Evolutionary conservation across 1,139 yeast species (phyloP).

Genomic region (Pichia sp.): DNA sequence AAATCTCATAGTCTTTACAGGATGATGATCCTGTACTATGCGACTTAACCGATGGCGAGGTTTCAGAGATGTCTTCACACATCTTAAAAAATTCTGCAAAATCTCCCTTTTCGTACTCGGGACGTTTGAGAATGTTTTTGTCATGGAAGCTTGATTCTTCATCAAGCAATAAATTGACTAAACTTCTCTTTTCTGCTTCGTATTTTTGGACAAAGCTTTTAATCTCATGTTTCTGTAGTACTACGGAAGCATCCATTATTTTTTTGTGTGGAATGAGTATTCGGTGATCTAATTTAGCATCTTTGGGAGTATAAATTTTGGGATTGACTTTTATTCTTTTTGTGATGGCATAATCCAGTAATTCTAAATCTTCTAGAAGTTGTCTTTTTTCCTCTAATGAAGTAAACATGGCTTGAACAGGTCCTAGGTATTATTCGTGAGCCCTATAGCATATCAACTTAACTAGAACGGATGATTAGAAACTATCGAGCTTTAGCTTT

Average conservation of each 20-base stretch:
- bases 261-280: conserved; percentile 29
- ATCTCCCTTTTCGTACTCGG: conserved; percentile 25
- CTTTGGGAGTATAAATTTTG: conserved; percentile 37
- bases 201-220: conserved; percentile 48
- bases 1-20: conserved; percentile 18
- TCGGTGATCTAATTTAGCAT: conserved; percentile 24
- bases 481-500: no score
- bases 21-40: neutral
- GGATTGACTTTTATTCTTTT: conserved; percentile 49
- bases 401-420: conserved; percentile 7
- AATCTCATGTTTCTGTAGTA: conserved; percentile 70
- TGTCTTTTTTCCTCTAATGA: conserved; percentile 37
- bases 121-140: conserved; percentile 30
- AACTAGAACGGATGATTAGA: no score
- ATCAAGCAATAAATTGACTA: conserved; percentile 27
- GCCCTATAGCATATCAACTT: no score
- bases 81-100: conserved; percentile 15
- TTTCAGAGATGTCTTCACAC: neutral
- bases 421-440: no score
- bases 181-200: conserved; percentile 34
- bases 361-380: conserved; percentile 49
- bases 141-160: conserved; percentile 27
- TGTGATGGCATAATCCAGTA: conserved; percentile 51
- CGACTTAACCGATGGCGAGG: neutral
- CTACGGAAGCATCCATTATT: conserved; percentile 42